Base-by-base conservation (phyloP, 2,329 filamentous ascomycete genomes). In the Thelonectria blattea region DNA sequence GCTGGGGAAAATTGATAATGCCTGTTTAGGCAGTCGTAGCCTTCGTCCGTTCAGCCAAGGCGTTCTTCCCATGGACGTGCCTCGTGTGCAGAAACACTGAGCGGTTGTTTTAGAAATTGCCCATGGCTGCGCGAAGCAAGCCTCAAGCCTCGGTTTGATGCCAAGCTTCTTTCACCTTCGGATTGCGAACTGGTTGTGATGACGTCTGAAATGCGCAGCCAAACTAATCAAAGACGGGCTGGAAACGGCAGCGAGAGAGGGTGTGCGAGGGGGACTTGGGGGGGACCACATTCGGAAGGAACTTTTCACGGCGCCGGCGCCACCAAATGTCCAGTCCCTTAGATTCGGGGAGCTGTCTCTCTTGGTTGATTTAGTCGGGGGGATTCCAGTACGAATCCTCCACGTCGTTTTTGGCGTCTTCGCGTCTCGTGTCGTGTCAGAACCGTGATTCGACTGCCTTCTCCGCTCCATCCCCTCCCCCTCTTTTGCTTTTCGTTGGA, bases 11-110 rank as follows among this genome's bases (percentile, higher is more conserved):
- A 39, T 46, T 15, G 15, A 42, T 53, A 55, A 66, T 69, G 43
- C 67, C 67, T 59, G 48, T 63, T 66, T 57, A 39, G 67, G 67
- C 32, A 67, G 50, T 69, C 48, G 55, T 50, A 58, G 65, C 46
- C 51, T 50, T 53, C 63, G 17, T 12, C n/a, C n/a, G 12, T 17
- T 42, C 39, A 20, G 17, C 39, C 42, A 57, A 63, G 56, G 62
- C 62, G 34, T 57, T 62, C 52, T 52, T 18, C 22, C 6, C 22
- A 37, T 45, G 18, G 32, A 34, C 14, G 32, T 34, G 32, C 32
- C 3, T 14, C 14, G 9, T n/a, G n/a, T n/a, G n/a, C 32, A 11
- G 3, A 14, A 34, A 11, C 10, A 14, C 10, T 34, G 32, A 11
- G 32, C 32, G 42, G 15, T 22, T 41, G 17, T 32, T 24, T 24